These are phyloP conservation scores for Ophiostoma sp. DNA, from an alignment of 2,329 filamentous ascomycete species.

Conservation along the genomic window DNA sequence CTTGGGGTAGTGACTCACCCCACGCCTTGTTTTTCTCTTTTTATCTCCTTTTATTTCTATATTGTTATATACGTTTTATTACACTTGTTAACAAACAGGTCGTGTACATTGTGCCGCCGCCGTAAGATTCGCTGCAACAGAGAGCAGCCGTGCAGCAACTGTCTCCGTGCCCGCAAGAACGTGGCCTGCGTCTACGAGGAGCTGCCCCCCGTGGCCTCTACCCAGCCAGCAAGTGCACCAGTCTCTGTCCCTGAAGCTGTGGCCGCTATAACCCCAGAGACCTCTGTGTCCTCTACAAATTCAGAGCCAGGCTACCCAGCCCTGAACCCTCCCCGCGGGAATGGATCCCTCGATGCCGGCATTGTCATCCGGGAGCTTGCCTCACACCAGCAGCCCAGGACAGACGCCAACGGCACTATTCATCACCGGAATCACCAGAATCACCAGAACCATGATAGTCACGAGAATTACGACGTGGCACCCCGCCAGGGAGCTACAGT, in stretches of 20 bases:
- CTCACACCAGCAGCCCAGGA: no score
- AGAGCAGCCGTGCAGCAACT: slow-evolving; percentile 40
- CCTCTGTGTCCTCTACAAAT: not conserved
- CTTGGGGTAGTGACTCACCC: not conserved
- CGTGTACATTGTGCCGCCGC: slow-evolving; percentile 35
- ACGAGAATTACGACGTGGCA: no score
- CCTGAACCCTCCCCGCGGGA: not conserved
- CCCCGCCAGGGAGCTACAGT: no score
- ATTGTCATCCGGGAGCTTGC: not conserved
- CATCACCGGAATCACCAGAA: no score
- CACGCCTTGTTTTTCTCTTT: not conserved
- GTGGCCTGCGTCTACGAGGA: slow-evolving; percentile 23
- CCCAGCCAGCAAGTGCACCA: no score
- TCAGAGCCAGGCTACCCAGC: not conserved
- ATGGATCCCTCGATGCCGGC: not conserved
- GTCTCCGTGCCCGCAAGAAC: slow-evolving; percentile 32
- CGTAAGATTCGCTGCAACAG: slow-evolving; percentile 43
- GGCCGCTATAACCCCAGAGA: not conserved
- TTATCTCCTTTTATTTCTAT: not conserved
- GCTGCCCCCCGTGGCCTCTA: not conserved
- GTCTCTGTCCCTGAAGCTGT: not conserved
- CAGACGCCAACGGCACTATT: no score
- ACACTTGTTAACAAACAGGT: slow-evolving; percentile 14
- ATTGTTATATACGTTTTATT: not conserved
- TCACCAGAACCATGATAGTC: no score